Base-by-base conservation (phyloP, 2,329 filamentous ascomycete species). In the Parastagonospora nodorum region DNA sequence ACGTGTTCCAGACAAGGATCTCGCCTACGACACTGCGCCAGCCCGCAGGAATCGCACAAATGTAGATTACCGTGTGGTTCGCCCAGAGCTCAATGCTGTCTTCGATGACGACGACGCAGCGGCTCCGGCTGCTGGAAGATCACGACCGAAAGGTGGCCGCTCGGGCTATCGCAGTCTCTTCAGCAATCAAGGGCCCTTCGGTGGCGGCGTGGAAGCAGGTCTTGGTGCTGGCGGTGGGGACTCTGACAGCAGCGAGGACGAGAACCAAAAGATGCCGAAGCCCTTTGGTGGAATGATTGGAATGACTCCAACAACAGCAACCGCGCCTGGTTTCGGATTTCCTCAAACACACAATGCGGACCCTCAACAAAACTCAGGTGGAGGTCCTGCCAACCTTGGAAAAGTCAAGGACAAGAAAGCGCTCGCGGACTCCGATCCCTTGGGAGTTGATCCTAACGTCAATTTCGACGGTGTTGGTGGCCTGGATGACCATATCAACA, bases 181-280 rank as follows among this genome's bases (percentile, higher is more conserved):
- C 74, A 92, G 91, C 16, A 96, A 92, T 0, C 90, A 88, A 68
- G 94, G 94, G 8, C 94, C 94, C 2, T 97, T 99, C 73, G 94
- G 92, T 51, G 92, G 94, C 36, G 89, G 89, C 39, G 86, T 87
- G 37, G 90, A 90, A 31, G 84, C 90, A 12, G 90, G 90, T 1
- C 88, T 87, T 48, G 88, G 84, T 10, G 89, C 89, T 16, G 84
- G 85, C 53, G 92, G 88, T 45, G 89, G 87, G 8, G 94, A 97
- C 65, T 96, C 93, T 5, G 94, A 99, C 70, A 97, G 92, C 73
- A 99, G 94, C 71, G 94, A 99, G 64, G 94, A 99, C 61, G 94
- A 99, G 67, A 85, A 85, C 57, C 85, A 87, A 57, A 84, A 88
- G 52, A 84, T 81, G 64, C 68, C 73, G 42, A 81, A 73, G 73